A percentile compares a stretch with the other conserved stretches of the same genome.
Conservation (phyloP, 139 green algal species). For the Dunaliella sp. region DNA sequence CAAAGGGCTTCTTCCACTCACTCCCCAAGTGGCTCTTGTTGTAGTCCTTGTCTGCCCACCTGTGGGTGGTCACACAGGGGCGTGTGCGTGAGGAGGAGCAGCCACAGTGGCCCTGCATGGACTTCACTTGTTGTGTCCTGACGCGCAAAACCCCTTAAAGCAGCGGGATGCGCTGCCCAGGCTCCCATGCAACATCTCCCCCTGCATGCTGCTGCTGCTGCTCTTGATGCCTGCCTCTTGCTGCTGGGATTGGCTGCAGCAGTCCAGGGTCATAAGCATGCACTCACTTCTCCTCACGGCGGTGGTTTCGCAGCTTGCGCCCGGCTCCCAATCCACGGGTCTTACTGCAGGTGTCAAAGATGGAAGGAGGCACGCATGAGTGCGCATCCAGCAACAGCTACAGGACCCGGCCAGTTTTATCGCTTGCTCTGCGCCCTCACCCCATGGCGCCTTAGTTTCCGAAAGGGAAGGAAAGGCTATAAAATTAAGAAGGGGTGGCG, state of each 20-base stretch:
- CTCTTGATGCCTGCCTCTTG: background rate
- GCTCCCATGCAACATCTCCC: background rate
- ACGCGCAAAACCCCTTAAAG: background rate
- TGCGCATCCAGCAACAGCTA: too few species aligned
- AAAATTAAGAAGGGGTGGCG: too few species aligned
- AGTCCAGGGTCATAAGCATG: background rate
- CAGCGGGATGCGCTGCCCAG: background rate
- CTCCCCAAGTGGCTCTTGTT: constrained; percentile 97
- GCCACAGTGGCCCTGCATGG: background rate
- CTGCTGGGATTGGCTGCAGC: background rate
- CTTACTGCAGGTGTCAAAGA: constrained; percentile 70
- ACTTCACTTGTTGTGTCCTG: background rate
- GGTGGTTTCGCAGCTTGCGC: constrained; percentile 95
- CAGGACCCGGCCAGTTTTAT: too few species aligned
- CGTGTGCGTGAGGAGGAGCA: background rate
- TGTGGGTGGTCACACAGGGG: background rate
- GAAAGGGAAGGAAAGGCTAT: too few species aligned
- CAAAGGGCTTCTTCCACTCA: constrained; percentile 99
- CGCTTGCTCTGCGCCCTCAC: too few species aligned
- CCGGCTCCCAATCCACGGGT: constrained; percentile 98
- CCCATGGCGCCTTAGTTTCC: too few species aligned
- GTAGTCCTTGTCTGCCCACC: constrained; percentile 96
- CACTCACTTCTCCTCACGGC: constrained; percentile 88
- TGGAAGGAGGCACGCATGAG: too few species aligned
- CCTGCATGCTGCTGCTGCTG: background rate